These are phyloP conservation scores for Wallacemonas sp. DNA, from an alignment of 208 protist species.

Conservation along the genomic window DNA sequence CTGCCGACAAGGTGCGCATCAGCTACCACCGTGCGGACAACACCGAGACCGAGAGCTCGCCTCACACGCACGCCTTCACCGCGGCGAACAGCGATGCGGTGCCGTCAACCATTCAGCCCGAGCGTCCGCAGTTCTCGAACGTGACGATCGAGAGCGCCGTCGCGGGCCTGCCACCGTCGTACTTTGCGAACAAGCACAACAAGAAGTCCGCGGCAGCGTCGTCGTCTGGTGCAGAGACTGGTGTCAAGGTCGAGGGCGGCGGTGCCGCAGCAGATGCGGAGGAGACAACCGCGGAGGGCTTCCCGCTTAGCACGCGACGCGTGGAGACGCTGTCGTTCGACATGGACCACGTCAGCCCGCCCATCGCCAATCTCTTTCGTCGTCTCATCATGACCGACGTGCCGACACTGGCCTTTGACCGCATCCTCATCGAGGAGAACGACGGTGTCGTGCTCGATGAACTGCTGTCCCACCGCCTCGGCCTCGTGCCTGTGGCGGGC, in stretches of 20 bases:
- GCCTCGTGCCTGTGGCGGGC: conserved; percentile 96
- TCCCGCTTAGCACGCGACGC: conserved; percentile 60
- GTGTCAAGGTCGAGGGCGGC: background rate
- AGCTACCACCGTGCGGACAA: conserved; percentile 76
- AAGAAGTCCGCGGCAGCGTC: conserved; percentile 4
- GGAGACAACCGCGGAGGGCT: conserved; percentile 16
- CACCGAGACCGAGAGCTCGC: conserved; percentile 85
- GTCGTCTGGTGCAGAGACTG: conserved; percentile 6
- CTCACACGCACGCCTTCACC: conserved; percentile 69
- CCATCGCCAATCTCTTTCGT: conserved; percentile 97
- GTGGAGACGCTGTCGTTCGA: conserved; percentile 86
- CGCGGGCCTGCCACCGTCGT: conserved; percentile 39
- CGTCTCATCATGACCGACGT: conserved; percentile 97
- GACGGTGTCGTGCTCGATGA: conserved; percentile 98
- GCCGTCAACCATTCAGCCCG: conserved; percentile 55
- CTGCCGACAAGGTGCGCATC: conserved; percentile 58
- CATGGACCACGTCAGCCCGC: conserved; percentile 73
- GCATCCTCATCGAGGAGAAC: conserved; percentile 97
- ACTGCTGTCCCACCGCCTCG: conserved; percentile 96
- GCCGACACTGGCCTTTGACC: conserved; percentile 98
- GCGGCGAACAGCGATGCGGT: conserved; percentile 20
- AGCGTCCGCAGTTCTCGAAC: conserved; percentile 76
- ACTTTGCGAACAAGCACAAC: conserved; percentile 18
- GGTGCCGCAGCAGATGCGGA: conserved; percentile 2
- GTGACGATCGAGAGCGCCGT: conserved; percentile 66